phyloP scores from a whole-genome alignment of 129 eudicot species.

The Logfia minima region DNA sequence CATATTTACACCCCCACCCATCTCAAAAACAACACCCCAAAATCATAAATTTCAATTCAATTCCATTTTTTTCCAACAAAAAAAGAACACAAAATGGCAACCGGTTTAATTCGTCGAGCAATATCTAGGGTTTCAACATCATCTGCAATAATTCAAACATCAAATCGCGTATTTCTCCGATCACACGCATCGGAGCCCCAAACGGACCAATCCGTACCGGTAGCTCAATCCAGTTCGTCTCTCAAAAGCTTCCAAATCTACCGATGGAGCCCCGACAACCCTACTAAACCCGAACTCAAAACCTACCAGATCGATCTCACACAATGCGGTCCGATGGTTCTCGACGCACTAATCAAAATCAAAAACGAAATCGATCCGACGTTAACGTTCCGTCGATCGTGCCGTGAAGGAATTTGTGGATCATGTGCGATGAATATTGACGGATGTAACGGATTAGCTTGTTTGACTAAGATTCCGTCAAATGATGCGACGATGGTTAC shows the following conservation, averaged over 20 bases:
- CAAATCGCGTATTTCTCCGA: slow-evolving; percentile 14
- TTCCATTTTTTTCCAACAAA: neutral
- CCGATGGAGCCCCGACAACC: slow-evolving; percentile 69
- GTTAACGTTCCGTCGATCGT: slow-evolving; percentile 73
- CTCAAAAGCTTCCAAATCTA: slow-evolving; percentile 73
- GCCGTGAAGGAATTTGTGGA: slow-evolving; percentile 90
- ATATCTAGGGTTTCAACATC: slow-evolving; percentile 34
- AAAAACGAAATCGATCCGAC: slow-evolving; percentile 76
- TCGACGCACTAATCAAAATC: neutral
- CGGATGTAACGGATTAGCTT: slow-evolving; percentile 70
- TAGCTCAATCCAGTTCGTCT: slow-evolving; percentile 12
- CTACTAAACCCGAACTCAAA: slow-evolving; percentile 54
- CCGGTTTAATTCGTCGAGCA: slow-evolving; percentile 48
- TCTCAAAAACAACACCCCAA: neutral
- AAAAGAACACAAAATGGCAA: slow-evolving; percentile 42
- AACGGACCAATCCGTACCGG: slow-evolving; percentile 34
- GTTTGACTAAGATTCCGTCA: slow-evolving; percentile 57
- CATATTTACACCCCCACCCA: neutral
- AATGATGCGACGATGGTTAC: slow-evolving; percentile 41
- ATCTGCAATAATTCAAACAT: slow-evolving; percentile 36
- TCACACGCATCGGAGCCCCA: slow-evolving; percentile 50
- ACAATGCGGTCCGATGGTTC: slow-evolving; percentile 7
- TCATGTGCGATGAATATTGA: slow-evolving; percentile 43
- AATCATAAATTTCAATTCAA: neutral
- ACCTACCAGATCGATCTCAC: slow-evolving; percentile 1